Evolutionary conservation across 441 rosid species (phyloP).

Genomic region (Isatis lusitanica): DNA sequence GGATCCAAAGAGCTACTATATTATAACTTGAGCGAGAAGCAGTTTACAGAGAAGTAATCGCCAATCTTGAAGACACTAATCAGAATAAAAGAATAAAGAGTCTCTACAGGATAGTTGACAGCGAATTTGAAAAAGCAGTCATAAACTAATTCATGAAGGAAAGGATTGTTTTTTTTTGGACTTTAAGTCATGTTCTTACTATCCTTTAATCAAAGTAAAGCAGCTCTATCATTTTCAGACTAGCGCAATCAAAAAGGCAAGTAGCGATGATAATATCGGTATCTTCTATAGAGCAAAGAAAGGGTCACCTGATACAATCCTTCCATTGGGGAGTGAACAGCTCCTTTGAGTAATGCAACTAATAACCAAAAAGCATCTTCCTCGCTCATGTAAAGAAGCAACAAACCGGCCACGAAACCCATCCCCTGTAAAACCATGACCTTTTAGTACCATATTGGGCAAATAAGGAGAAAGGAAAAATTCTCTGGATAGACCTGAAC

Average conservation of each 20-base stretch:
- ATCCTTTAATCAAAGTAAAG: background rate
- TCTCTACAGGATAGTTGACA: background rate
- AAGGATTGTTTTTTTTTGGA: background rate
- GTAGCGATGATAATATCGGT: background rate
- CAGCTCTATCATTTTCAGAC: constrained; percentile 11
- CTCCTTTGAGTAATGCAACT: constrained; percentile 95
- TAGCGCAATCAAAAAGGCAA: constrained; percentile 24
- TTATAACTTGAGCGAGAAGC: constrained; percentile 5
- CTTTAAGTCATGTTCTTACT: constrained; percentile 17
- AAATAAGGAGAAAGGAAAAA: constrained; percentile 11
- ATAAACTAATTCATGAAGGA: constrained; percentile 23
- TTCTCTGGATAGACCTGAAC: constrained; percentile 66
- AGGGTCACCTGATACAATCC: constrained; percentile 83
- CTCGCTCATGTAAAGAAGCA: constrained; percentile 97
- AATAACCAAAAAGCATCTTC: constrained; percentile 97
- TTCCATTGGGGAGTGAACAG: constrained; percentile 98
- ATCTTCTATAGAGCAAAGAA: constrained; percentile 18
- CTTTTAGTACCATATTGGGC: constrained; percentile 14
- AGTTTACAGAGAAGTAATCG: background rate
- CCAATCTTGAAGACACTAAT: background rate
- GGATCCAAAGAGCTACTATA: background rate
- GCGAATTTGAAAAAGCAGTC: constrained; percentile 19
- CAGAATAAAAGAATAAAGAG: background rate
- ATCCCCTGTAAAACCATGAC: constrained; percentile 64
- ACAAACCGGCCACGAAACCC: constrained; percentile 90